phyloP scores from a whole-genome alignment of 2,329 filamentous ascomycete species.

The Thielaviopsis cerberus region DNA sequence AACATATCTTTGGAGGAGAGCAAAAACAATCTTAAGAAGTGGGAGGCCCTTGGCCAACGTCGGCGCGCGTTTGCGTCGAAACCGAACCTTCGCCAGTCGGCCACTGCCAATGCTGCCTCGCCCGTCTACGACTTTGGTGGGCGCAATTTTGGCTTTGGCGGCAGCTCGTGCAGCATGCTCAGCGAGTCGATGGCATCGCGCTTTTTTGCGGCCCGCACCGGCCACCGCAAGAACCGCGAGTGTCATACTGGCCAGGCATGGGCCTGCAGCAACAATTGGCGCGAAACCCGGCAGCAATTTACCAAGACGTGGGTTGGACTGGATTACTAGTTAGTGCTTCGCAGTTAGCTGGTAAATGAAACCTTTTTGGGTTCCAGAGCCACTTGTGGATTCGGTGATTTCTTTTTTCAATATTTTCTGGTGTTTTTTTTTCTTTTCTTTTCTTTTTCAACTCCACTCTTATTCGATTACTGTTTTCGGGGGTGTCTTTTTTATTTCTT shows the following conservation, averaged over 20 bases:
- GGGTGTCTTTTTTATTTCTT: background rate
- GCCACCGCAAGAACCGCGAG: slow-evolving; percentile 4
- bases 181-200: background rate
- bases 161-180: slow-evolving; percentile 1
- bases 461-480: too few species aligned
- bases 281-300: slow-evolving; percentile 9
- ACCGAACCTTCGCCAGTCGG: background rate
- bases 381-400: slow-evolving; percentile 11
- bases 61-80: slow-evolving; percentile 38
- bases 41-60: slow-evolving; percentile 71
- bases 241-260: slow-evolving; percentile 5
- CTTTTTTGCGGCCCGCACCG: background rate
- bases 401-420: background rate
- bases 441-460: background rate
- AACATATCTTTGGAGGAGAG: background rate
- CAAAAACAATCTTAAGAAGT: slow-evolving; percentile 53
- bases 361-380: slow-evolving; percentile 11
- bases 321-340: slow-evolving; percentile 7
- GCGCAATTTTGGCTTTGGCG: background rate
- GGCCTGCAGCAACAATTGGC: slow-evolving; percentile 11
- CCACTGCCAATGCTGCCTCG: background rate
- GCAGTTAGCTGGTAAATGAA: background rate
- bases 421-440: background rate
- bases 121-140: background rate
- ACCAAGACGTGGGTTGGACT: slow-evolving; percentile 12